Conservation (phyloP, 306 rosid genomes). For the Begonia peltatifolia region DNA sequence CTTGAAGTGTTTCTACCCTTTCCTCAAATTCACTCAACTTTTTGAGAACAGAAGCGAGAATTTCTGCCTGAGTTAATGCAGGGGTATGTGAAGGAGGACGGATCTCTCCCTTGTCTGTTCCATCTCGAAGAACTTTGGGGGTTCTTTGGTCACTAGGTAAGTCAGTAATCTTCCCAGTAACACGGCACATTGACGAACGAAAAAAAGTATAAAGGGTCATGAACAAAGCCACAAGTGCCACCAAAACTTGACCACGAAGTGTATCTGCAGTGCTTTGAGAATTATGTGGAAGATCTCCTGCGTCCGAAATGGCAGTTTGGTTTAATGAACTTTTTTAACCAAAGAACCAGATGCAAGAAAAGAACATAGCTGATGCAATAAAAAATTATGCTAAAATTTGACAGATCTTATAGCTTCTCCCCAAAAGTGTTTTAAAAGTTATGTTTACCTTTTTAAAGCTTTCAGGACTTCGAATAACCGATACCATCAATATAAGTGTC, state of each 20-base stretch:
- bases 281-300: constrained; percentile 13
- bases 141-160: constrained; percentile 19
- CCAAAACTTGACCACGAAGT: constrained; percentile 33
- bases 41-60: constrained; percentile 44
- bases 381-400: too few relatives aligned
- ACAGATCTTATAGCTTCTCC: too few relatives aligned
- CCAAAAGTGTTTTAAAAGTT: too few relatives aligned
- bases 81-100: constrained; percentile 29
- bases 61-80: constrained; percentile 24
- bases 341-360: too few relatives aligned
- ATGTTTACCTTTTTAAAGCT: too few relatives aligned
- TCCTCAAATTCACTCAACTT: constrained; percentile 81
- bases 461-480: too few relatives aligned
- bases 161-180: constrained; percentile 37
- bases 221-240: constrained; percentile 51
- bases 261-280: constrained; percentile 31
- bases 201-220: constrained; percentile 35
- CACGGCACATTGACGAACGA: constrained; percentile 23
- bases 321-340: too few relatives aligned
- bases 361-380: too few relatives aligned
- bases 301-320: too few relatives aligned
- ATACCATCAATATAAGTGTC: too few relatives aligned
- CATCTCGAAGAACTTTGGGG: constrained; percentile 16
- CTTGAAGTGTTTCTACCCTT: constrained; percentile 62
- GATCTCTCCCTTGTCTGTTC: constrained; percentile 23